phyloP scores from a whole-genome alignment of 2,329 filamentous ascomycete species.

The Colletotrichum neosansevieriae region DNA sequence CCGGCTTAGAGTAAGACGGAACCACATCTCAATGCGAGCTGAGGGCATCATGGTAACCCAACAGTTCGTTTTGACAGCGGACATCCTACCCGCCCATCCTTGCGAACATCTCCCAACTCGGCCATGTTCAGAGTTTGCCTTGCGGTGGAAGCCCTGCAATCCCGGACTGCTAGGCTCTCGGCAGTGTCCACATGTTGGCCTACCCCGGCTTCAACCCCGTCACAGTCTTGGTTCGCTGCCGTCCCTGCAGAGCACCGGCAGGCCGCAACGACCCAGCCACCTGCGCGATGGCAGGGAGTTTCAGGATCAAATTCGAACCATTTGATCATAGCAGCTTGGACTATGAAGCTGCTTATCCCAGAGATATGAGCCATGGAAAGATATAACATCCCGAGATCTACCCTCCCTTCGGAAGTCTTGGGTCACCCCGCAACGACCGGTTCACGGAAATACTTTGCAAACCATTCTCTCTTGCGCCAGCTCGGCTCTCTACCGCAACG shows the following conservation, averaged over 20 bases:
- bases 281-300: slow-evolving; percentile 31
- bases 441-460: background rate
- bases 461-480: background rate
- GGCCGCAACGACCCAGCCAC: slow-evolving; percentile 27
- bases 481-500: background rate
- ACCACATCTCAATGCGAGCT: slow-evolving; percentile 12
- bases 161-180: slow-evolving; percentile 31
- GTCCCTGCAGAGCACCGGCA: slow-evolving; percentile 15
- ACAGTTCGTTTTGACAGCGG: background rate
- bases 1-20: slow-evolving; percentile 6
- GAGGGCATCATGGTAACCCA: background rate
- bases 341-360: background rate
- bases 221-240: slow-evolving; percentile 1
- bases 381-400: slow-evolving; percentile 17
- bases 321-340: background rate
- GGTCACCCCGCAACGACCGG: too few species aligned
- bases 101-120: slow-evolving; percentile 1
- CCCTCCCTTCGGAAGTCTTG: background rate
- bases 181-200: slow-evolving; percentile 22
- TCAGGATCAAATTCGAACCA: slow-evolving; percentile 20
- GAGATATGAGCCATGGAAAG: slow-evolving; percentile 6
- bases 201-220: slow-evolving; percentile 17
- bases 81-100: background rate
- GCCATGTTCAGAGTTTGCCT: background rate
- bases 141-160: slow-evolving; percentile 6